Evolutionary conservation across 768 basidiomycete species (phyloP).

Genomic region (Xerocomellus dryophilus): DNA sequence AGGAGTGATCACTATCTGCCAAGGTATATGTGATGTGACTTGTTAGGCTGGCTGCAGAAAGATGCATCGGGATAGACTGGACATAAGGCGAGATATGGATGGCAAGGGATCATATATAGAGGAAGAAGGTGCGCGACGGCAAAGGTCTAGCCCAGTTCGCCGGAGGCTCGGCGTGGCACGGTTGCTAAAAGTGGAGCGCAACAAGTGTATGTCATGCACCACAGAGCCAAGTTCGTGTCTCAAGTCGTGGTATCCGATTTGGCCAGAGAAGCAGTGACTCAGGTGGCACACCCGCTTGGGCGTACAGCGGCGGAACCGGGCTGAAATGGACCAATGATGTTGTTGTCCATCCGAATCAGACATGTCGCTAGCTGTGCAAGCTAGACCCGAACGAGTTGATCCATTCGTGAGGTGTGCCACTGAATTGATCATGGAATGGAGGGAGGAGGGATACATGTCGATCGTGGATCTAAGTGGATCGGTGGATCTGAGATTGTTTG

Average conservation of each 20-base stretch:
- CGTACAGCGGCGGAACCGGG: constrained; percentile 15
- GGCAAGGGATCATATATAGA: constrained; percentile 26
- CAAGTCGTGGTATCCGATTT: neutral
- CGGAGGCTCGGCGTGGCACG: constrained; percentile 15
- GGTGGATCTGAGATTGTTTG: constrained; percentile 32
- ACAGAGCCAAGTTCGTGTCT: neutral
- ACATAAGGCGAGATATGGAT: constrained; percentile 1
- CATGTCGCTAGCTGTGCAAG: neutral
- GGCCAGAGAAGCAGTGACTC: constrained; percentile 1
- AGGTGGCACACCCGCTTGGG: constrained; percentile 9
- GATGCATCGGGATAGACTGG: constrained; percentile 17
- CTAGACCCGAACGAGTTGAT: neutral
- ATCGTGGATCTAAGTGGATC: constrained; percentile 26
- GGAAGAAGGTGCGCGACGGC: constrained; percentile 13
- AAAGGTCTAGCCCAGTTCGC: constrained; percentile 15
- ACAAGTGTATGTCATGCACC: constrained; percentile 9
- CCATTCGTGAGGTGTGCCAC: neutral
- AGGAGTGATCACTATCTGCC: neutral
- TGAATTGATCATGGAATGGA: neutral
- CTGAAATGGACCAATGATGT: neutral
- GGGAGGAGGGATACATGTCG: neutral
- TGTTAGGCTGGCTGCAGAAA: neutral
- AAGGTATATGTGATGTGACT: constrained; percentile 4
- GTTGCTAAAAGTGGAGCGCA: constrained; percentile 15
- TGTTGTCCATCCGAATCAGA: neutral